Base-by-base conservation (phyloP, 306 rosid species). In the Elaeagnus macrophylla region DNA sequence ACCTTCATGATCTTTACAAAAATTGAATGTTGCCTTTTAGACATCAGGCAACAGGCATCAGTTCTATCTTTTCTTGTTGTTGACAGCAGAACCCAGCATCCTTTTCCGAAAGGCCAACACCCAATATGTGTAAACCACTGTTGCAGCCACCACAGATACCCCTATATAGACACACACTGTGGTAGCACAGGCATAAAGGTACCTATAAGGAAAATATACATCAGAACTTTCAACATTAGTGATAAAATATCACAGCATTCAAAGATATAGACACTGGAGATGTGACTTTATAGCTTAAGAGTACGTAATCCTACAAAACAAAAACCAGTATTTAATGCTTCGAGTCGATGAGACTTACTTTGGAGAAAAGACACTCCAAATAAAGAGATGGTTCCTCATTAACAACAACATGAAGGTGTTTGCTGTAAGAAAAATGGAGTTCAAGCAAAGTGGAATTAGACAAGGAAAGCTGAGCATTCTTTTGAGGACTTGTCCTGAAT, bases 311-410 rank as follows among this genome's bases (percentile, higher is more conserved):
- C 32, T 25, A 25, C 32, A 25, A 41, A 12, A 15, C 48, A 44
- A 12, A 6, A 1, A 44, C 7, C 7, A 5, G 15, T 44, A 15
- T 39, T 5, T 18, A 50, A 48, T 20, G 19, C 12, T 18, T 10
- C 15, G 10, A 25, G 17, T 48, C n/a, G 17, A 25, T 16, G 50
- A 62, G 40, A 79, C 94, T 85, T 71, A 89, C 97, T 90, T 90
- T 39, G 97, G 97, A 50, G 94, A 90, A 57, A 79, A 90, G 73
- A 90, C 97, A 67, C 97, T 90, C 97, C 95, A 90, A 53, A 86
- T 67, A 59, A 86, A 86, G 66, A 90, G 79, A 75, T 90, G 97
- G 72, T 86, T 90, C 82, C 97, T 86, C 97, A 90, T 86, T 75
- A 81, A 51, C 70, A 90, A 59, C 77, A 90, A 67, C 8, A 83